A percentile compares a stretch with the other conserved stretches of the same genome.
Evolutionary conservation across 2,329 filamentous ascomycete species (phyloP).

Genomic region (Plenodomus tracheiphilus): DNA sequence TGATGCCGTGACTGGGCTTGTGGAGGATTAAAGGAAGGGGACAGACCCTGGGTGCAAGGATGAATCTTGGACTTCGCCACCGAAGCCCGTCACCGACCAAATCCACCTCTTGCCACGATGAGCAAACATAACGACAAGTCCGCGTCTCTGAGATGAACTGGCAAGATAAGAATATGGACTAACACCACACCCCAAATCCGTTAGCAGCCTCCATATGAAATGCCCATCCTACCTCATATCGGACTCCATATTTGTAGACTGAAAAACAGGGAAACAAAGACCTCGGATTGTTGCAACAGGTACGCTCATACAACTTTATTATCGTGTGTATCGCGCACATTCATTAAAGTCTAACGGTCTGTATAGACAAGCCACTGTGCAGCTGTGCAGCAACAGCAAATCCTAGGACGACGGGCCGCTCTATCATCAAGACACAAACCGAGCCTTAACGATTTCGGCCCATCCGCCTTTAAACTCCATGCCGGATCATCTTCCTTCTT

Average conservation of each 20-base stretch:
- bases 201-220: no score
- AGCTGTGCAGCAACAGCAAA: neutral
- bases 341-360: neutral
- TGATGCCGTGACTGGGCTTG: neutral
- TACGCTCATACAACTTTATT: neutral
- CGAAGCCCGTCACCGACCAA: neutral
- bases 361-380: neutral
- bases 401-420: neutral
- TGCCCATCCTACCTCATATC: no score
- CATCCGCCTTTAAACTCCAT: neutral
- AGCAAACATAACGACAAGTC: neutral
- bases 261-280: no score
- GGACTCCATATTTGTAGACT: no score
- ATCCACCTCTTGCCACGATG: neutral
- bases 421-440: neutral
- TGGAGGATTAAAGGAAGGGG: neutral
- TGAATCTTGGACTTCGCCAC: neutral
- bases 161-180: no score
- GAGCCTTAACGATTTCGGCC: neutral
- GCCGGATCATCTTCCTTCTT: neutral
- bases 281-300: neutral
- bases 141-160: no score
- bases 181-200: no score
- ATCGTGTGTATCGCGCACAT: neutral
- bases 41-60: neutral